These are phyloP conservation scores for Dothistroma pini DNA, from an alignment of 2,329 filamentous ascomycete species.

Conservation along the genomic window DNA sequence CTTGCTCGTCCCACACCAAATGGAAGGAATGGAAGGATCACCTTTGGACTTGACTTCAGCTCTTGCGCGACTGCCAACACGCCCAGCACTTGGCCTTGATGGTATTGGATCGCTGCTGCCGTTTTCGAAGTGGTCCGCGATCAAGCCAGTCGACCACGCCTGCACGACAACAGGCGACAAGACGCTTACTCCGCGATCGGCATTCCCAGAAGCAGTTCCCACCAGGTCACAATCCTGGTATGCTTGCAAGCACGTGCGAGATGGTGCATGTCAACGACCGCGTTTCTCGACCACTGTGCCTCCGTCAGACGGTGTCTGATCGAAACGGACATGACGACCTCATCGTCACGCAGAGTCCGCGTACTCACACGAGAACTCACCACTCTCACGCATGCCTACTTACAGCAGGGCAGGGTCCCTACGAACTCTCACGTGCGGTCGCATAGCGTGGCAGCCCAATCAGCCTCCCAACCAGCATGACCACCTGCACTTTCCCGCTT, in stretches of 20 bases:
- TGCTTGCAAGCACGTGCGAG: background rate
- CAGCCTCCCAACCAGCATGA: background rate
- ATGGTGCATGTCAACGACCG: background rate
- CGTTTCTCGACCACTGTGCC: background rate
- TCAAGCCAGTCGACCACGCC: background rate
- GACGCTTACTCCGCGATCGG: background rate
- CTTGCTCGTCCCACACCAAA: no score
- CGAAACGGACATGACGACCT: background rate
- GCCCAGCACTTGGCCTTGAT: background rate
- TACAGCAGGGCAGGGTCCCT: background rate
- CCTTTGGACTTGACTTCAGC: no score
- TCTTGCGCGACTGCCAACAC: no score
- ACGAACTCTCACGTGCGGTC: background rate
- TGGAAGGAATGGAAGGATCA: no score
- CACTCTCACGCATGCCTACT: background rate
- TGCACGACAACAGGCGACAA: background rate
- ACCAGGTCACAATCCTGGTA: background rate
- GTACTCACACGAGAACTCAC: background rate
- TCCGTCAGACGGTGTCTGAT: background rate
- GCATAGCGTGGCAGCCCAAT: background rate
- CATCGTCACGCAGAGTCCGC: background rate
- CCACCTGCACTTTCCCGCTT: background rate
- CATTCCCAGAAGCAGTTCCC: background rate
- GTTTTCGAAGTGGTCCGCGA: background rate
- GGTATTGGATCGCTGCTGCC: background rate